phyloP scores from a whole-genome alignment of 441 rosid genomes.

The Jatropha multifida region DNA sequence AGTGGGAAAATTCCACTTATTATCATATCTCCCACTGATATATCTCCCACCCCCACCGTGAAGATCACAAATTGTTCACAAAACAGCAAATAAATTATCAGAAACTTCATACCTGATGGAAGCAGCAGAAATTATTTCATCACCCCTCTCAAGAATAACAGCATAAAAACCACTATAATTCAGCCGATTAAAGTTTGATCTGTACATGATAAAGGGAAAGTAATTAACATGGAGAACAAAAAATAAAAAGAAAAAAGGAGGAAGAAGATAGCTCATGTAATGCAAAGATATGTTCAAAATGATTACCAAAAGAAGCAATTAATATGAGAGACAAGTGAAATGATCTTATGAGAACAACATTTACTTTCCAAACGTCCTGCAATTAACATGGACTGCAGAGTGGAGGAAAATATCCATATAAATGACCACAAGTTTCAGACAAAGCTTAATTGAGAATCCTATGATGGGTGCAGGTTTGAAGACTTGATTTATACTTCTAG shows the following conservation, averaged over 20 bases:
- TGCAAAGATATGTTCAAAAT: not conserved
- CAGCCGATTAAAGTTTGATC: conserved; percentile 90
- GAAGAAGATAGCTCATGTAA: not conserved
- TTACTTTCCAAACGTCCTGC: not conserved
- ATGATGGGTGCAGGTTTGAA: not conserved
- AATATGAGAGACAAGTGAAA: not conserved
- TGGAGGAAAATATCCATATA: not conserved
- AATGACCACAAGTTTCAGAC: not conserved
- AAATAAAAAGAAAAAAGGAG: not conserved
- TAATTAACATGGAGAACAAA: conserved; percentile 1
- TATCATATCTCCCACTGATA: not conserved
- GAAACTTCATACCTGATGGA: conserved; percentile 67
- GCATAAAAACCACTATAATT: conserved; percentile 85
- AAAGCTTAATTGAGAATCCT: not conserved
- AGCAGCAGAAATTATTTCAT: conserved; percentile 90
- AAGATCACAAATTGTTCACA: not conserved
- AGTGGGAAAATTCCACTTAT: not conserved
- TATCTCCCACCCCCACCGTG: too few species aligned
- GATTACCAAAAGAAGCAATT: not conserved
- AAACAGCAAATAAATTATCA: conserved; percentile 12
- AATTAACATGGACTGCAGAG: not conserved
- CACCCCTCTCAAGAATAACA: conserved; percentile 89
- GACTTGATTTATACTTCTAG: not conserved
- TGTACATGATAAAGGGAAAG: conserved; percentile 31
- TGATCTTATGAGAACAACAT: not conserved